Conservation (phyloP, 495 filamentous ascomycete species). For the Penicillium nucicola region DNA sequence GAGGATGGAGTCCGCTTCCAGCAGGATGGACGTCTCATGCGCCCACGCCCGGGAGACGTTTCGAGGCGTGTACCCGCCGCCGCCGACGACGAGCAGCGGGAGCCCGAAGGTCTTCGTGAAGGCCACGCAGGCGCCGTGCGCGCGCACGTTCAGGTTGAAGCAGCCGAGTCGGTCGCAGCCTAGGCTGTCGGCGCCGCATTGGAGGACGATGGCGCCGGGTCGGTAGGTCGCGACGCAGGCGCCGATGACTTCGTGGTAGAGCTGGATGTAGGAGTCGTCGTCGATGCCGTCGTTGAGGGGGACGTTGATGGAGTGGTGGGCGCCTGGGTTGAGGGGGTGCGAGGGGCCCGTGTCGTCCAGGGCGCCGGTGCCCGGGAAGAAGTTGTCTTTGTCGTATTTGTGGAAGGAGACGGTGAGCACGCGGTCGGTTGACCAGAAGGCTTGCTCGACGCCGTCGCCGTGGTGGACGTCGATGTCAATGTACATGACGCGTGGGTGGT, state of each 20-base stretch:
- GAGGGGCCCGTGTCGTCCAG: constrained; percentile 57
- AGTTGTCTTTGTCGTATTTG: constrained; percentile 84
- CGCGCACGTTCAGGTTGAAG: constrained; percentile 94
- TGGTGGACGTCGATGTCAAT: constrained; percentile 99
- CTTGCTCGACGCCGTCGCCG: constrained; percentile 94
- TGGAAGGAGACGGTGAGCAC: constrained; percentile 97
- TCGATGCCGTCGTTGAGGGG: constrained; percentile 79
- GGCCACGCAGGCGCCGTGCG: constrained; percentile 86
- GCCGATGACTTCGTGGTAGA: constrained; percentile 80
- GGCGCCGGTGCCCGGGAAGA: constrained; percentile 67
- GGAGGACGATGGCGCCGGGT: constrained; percentile 85
- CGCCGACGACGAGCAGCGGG: constrained; percentile 86
- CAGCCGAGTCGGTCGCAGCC: constrained; percentile 90
- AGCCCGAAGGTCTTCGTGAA: constrained; percentile 75
- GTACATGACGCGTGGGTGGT: constrained; percentile 90
- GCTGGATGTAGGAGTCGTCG: constrained; percentile 80
- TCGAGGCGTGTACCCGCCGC: constrained; percentile 94
- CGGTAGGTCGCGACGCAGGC: constrained; percentile 71
- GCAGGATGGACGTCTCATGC: constrained; percentile 88
- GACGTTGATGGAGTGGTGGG: constrained; percentile 64
- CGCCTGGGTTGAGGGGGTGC: constrained; percentile 58
- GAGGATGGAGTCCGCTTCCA: constrained; percentile 68
- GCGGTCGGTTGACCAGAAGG: constrained; percentile 93
- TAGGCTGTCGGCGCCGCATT: constrained; percentile 94
- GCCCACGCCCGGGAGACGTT: constrained; percentile 97